A percentile compares a stretch with the other conserved stretches of the same genome.
Conservation (phyloP, 495 filamentous ascomycete species). For the Penicillium pancosmium region DNA sequence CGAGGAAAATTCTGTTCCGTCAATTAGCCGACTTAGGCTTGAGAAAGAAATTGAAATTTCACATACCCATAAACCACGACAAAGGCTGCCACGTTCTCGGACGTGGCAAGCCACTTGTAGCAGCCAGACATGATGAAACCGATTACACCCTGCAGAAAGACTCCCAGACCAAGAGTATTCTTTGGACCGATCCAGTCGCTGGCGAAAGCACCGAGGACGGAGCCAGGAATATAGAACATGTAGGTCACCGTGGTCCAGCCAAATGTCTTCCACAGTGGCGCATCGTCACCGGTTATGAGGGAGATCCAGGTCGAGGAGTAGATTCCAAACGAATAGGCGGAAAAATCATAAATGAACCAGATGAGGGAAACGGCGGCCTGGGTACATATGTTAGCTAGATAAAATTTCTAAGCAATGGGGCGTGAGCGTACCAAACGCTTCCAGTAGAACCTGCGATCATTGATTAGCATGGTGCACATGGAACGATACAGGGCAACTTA, state of each 20-base stretch:
- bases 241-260: constrained; percentile 87
- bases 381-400: neutral
- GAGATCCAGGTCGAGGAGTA: constrained; percentile 72
- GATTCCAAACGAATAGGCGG: constrained; percentile 76
- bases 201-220: constrained; percentile 70
- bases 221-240: constrained; percentile 84
- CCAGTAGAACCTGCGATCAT: constrained; percentile 51
- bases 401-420: neutral
- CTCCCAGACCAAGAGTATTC: constrained; percentile 67
- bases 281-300: constrained; percentile 59
- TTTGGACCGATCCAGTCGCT: constrained; percentile 78
- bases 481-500: constrained; percentile 23
- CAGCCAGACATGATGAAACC: constrained; percentile 85
- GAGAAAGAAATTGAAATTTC: neutral
- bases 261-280: constrained; percentile 72
- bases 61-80: constrained; percentile 68
- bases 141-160: constrained; percentile 69
- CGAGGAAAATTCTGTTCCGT: constrained; percentile 69
- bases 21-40: neutral
- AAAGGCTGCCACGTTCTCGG: constrained; percentile 71
- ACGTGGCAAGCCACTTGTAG: constrained; percentile 64
- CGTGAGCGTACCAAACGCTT: constrained; percentile 39
- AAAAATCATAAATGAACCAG: constrained; percentile 95
- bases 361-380: constrained; percentile 72
- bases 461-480: neutral